phyloP scores from a whole-genome alignment of 2,329 filamentous ascomycete species.

The Coniella vitis region DNA sequence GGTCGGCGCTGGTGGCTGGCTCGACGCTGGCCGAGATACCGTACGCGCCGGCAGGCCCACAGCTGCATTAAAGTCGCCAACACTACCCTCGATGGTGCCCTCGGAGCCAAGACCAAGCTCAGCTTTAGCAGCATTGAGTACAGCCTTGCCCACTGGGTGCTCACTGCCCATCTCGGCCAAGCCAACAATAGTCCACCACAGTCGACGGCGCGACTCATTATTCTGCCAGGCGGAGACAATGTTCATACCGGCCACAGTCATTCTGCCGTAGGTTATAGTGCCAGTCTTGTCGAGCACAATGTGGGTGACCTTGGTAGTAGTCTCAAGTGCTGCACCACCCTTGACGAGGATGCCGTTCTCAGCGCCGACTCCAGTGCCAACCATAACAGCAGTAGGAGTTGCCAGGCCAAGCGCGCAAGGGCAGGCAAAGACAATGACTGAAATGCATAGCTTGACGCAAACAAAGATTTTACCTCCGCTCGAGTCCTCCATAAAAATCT shows the following conservation, averaged over 20 bases:
- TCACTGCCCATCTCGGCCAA: conserved; percentile 95
- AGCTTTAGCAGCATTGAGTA: conserved; percentile 66
- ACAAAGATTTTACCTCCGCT: conserved; percentile 94
- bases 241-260: conserved; percentile 74
- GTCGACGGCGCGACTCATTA: conserved; percentile 58
- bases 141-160: conserved; percentile 89
- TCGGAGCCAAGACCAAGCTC: conserved; percentile 68
- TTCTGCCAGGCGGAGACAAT: conserved; percentile 63
- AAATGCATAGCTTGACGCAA: conserved; percentile 94
- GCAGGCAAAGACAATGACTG: conserved; percentile 96
- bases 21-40: conserved; percentile 80
- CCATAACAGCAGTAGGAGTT: conserved; percentile 97
- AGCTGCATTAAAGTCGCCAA: conserved; percentile 75
- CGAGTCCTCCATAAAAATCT: conserved; percentile 72
- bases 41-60: too few species aligned
- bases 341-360: conserved; percentile 98
- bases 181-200: conserved; percentile 96
- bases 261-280: conserved; percentile 88
- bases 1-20: conserved; percentile 61
- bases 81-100: conserved; percentile 70
- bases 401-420: conserved; percentile 94
- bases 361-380: conserved; percentile 93
- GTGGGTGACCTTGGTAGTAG: conserved; percentile 80
- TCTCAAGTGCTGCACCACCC: conserved; percentile 86
- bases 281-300: conserved; percentile 95